Evolutionary conservation across 2,329 filamentous ascomycete species (phyloP).

Genomic region (Phoma sp.): DNA sequence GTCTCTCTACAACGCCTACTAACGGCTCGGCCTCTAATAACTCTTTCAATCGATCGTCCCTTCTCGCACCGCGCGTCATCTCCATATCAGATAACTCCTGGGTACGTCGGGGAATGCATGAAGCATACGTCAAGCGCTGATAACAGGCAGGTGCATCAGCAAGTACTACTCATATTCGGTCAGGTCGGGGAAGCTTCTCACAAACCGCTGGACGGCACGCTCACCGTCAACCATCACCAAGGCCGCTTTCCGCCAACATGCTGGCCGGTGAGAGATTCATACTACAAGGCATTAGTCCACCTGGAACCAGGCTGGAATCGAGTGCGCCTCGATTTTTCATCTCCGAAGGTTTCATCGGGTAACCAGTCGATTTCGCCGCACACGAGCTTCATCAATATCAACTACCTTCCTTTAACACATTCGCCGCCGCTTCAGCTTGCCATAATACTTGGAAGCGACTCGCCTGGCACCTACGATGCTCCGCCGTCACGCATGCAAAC

Average conservation of each 20-base stretch:
- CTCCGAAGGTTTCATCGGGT: constrained; percentile 76
- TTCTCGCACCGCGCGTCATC: constrained; percentile 78
- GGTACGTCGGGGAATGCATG: constrained; percentile 61
- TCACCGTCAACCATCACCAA: constrained; percentile 82
- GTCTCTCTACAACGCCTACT: constrained; percentile 59
- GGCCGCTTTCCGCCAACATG: constrained; percentile 80
- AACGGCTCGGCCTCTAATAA: constrained; percentile 51
- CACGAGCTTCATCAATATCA: constrained; percentile 79
- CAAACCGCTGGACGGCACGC: constrained; percentile 74
- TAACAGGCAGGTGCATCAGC: constrained; percentile 79
- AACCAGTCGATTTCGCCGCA: constrained; percentile 73
- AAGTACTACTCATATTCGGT: constrained; percentile 81
- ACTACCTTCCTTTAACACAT: constrained; percentile 81
- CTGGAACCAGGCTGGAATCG: constrained; percentile 90
- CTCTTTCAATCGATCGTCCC: constrained; percentile 68
- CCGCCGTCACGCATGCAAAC: constrained; percentile 74
- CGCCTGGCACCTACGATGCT: constrained; percentile 82
- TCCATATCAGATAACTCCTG: constrained; percentile 84
- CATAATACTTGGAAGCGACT: constrained; percentile 87
- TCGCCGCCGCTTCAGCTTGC: constrained; percentile 87
- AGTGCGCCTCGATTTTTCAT: constrained; percentile 85
- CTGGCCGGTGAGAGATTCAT: constrained; percentile 88
- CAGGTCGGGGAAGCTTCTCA: constrained; percentile 75
- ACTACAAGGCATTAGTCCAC: constrained; percentile 91
- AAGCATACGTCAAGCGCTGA: constrained; percentile 1